These are phyloP conservation scores for Arthrobotrys conoides DNA, from an alignment of 2,329 filamentous ascomycete genomes.

Conservation along the genomic window DNA sequence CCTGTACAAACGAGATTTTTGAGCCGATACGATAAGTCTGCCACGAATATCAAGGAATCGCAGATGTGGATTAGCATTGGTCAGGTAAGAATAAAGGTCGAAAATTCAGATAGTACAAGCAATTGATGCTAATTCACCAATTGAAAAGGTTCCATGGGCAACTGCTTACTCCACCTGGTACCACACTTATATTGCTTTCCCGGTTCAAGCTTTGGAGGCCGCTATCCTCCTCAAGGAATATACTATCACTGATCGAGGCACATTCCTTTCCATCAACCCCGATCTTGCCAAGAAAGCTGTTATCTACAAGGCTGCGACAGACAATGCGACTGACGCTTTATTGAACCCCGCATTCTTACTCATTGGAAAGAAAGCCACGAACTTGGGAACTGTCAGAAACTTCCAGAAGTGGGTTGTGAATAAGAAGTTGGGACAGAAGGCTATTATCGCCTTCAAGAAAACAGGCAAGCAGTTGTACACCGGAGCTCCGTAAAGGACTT, in stretches of 20 bases:
- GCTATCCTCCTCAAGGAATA: conserved; percentile 69
- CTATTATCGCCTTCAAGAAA: conserved; percentile 67
- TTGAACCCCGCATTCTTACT: conserved; percentile 69
- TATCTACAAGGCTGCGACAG: conserved; percentile 67
- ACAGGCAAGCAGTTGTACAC: conserved; percentile 67
- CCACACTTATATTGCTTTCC: conserved; percentile 69
- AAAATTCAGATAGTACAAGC: neutral
- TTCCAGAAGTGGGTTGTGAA: conserved; percentile 68
- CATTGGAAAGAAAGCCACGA: conserved; percentile 66
- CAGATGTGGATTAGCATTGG: conserved; percentile 69
- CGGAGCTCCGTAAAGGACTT: conserved; percentile 64
- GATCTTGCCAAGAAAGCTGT: conserved; percentile 66
- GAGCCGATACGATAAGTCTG: conserved; percentile 70
- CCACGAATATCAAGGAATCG: conserved; percentile 70
- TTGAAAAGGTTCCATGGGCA: conserved; percentile 68
- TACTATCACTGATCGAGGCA: conserved; percentile 70
- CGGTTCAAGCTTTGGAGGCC: conserved; percentile 68
- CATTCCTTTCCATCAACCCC: conserved; percentile 67
- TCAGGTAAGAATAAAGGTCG: conserved; percentile 65
- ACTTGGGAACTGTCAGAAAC: conserved; percentile 65
- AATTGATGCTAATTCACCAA: neutral
- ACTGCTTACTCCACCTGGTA: conserved; percentile 69
- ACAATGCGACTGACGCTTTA: conserved; percentile 67
- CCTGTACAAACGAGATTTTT: conserved; percentile 67
- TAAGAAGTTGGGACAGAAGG: conserved; percentile 66